These are phyloP conservation scores for Mycena citricolor DNA, from an alignment of 1,284 basidiomycete genomes.

Conservation along the genomic window DNA sequence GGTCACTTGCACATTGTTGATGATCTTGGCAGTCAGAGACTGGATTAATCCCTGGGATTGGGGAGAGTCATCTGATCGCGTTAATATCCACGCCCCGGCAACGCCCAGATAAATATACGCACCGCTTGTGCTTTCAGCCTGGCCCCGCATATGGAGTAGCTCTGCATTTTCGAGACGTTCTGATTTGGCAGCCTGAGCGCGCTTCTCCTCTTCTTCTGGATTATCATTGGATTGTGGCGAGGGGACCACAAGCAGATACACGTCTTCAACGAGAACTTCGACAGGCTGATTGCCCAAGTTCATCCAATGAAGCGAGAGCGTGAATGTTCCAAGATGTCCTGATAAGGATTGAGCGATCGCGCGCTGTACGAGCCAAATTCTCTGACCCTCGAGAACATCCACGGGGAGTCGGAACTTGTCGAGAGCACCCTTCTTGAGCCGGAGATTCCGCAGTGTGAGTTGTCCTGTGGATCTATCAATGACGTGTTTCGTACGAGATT, in stretches of 20 bases:
- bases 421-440: slow-evolving; percentile 90
- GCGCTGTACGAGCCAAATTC: slow-evolving; percentile 2
- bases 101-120: not conserved
- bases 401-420: slow-evolving; percentile 97
- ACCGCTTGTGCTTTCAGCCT: slow-evolving; percentile 41
- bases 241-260: slow-evolving; percentile 92
- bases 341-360: slow-evolving; percentile 9
- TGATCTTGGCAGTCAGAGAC: slow-evolving; percentile 87
- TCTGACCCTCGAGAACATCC: slow-evolving; percentile 88
- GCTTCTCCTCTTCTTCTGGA: slow-evolving; percentile 81
- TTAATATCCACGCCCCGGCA: slow-evolving; percentile 6
- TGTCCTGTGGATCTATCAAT: slow-evolving; percentile 55
- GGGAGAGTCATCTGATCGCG: slow-evolving; percentile 66
- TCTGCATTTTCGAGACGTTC: slow-evolving; percentile 91
- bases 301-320: slow-evolving; percentile 93
- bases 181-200: slow-evolving; percentile 84
- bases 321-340: slow-evolving; percentile 93
- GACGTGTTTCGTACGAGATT: not conserved
- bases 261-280: slow-evolving; percentile 90
- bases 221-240: slow-evolving; percentile 73
- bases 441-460: slow-evolving; percentile 78
- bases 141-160: slow-evolving; percentile 73
- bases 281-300: slow-evolving; percentile 93
- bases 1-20: slow-evolving; percentile 96
- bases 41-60: slow-evolving; percentile 83